Evolutionary conservation across 371 early-diverging fungal genomes (phyloP).

Genomic region (Mortierella sp.): DNA sequence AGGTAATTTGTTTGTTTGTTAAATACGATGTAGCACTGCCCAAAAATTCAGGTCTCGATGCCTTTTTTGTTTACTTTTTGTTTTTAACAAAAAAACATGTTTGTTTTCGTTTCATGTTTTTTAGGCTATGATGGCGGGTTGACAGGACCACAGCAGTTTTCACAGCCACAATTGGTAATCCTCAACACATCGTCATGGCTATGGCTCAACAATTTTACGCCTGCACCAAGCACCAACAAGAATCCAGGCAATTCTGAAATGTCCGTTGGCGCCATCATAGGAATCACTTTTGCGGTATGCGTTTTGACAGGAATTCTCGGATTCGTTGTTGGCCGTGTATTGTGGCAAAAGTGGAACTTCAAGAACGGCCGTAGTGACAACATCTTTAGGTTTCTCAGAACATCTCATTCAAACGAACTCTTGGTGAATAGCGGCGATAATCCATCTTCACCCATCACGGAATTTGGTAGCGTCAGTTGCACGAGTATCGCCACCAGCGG

Average conservation of each 20-base stretch:
- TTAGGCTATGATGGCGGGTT: conserved; percentile 18
- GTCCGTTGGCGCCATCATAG: conserved; percentile 13
- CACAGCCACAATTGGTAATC: conserved; percentile 23
- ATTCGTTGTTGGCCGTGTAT: neutral
- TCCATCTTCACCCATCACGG: conserved; percentile 1
- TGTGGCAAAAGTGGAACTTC: conserved; percentile 1
- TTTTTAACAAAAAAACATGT: neutral
- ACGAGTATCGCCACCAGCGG: neutral
- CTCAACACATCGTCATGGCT: conserved; percentile 27
- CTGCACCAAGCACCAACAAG: neutral
- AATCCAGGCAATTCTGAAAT: neutral
- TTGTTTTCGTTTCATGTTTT: neutral
- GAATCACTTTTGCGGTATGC: neutral
- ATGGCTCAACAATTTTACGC: conserved; percentile 20
- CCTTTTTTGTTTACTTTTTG: neutral
- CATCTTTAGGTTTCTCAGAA: neutral
- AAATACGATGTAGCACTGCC: too few species aligned
- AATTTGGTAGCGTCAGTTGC: neutral
- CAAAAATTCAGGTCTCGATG: too few species aligned
- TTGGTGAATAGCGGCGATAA: neutral
- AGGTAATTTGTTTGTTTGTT: conserved; percentile 26
- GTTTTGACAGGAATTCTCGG: conserved; percentile 7
- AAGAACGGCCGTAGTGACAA: neutral
- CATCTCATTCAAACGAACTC: conserved; percentile 11
- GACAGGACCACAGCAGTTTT: conserved; percentile 20